Percentiles rank a stretch among this genome's conserved stretches.
Evolutionary conservation across 352 stramenopile species (phyloP).

Genomic region (Pseudoperonospora humuli): DNA sequence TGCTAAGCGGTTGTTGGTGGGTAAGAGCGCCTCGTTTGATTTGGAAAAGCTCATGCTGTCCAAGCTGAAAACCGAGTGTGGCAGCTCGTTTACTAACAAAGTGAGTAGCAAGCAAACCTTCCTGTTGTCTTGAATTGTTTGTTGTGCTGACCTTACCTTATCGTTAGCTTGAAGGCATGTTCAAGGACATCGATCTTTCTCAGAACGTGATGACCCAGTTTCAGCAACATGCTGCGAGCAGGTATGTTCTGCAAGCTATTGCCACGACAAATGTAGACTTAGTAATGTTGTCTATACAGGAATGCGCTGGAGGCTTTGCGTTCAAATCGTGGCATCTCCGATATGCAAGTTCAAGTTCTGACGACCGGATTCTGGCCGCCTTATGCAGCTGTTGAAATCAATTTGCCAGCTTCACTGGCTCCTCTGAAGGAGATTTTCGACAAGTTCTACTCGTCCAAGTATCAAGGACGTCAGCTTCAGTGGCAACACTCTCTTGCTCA

Average conservation of each 20-base stretch:
- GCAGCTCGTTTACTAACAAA: conserved; percentile 96
- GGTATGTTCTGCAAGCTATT: conserved; percentile 23
- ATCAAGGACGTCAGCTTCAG: conserved; percentile 82
- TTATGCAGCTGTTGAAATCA: conserved; percentile 85
- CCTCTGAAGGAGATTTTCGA: conserved; percentile 81
- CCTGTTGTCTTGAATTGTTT: not conserved
- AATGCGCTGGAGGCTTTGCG: conserved; percentile 41
- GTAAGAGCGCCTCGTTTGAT: conserved; percentile 87
- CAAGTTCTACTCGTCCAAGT: conserved; percentile 85
- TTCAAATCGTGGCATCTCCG: conserved; percentile 39
- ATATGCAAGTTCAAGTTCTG: conserved; percentile 96
- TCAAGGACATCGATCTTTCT: conserved; percentile 97
- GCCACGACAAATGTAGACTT: not conserved
- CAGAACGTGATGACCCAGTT: conserved; percentile 93
- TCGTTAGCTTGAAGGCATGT: conserved; percentile 96
- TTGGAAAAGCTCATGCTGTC: conserved; percentile 95
- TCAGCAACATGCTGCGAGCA: conserved; percentile 67
- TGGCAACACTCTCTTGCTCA: conserved; percentile 89
- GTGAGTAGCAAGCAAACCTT: conserved; percentile 23
- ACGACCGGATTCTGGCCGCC: conserved; percentile 97
- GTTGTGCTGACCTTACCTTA: conserved; percentile 5
- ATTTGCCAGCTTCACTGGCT: conserved; percentile 50
- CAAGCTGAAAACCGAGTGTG: conserved; percentile 98
- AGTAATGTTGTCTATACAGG: conserved; percentile 16
- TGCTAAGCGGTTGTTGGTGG: conserved; percentile 93